Percentiles rank a stretch among this genome's conserved stretches.
Evolutionary conservation across 352 stramenopile species (phyloP).

Genomic region (Thraustochytrium sp.): DNA sequence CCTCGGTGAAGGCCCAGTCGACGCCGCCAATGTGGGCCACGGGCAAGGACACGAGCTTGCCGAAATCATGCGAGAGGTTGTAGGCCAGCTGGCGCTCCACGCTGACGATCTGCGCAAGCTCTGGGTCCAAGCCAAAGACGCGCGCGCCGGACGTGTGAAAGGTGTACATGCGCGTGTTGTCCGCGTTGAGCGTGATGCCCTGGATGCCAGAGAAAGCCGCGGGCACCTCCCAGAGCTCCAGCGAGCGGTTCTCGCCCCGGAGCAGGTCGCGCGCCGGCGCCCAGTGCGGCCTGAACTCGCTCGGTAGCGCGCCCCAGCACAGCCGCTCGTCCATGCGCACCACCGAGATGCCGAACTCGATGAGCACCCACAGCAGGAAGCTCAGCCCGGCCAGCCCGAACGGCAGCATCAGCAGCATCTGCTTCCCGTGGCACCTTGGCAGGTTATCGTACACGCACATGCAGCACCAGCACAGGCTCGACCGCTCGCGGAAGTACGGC

Average conservation of each 20-base stretch:
- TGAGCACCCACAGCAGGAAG: slow-evolving; percentile 6
- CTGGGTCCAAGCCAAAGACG: neutral
- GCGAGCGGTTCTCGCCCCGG: neutral
- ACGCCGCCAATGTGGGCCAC: neutral
- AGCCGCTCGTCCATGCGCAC: neutral
- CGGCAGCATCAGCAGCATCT: neutral
- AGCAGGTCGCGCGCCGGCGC: neutral
- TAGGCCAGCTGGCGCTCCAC: neutral
- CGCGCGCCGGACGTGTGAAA: neutral
- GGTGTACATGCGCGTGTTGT: neutral
- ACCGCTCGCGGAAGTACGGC: neutral
- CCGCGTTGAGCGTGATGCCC: neutral
- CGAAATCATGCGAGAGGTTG: slow-evolving; percentile 13
- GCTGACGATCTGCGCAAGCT: neutral
- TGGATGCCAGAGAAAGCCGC: neutral
- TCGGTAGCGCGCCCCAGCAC: neutral
- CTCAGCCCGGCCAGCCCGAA: neutral
- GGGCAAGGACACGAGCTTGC: neutral
- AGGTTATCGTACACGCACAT: neutral
- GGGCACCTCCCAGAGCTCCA: neutral
- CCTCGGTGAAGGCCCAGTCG: neutral
- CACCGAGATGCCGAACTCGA: slow-evolving; percentile 1
- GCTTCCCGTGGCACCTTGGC: neutral
- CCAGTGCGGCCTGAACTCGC: neutral
- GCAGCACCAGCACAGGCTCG: neutral